Conservation (phyloP, 2,329 filamentous ascomycete species). For the Didymella sp. region DNA sequence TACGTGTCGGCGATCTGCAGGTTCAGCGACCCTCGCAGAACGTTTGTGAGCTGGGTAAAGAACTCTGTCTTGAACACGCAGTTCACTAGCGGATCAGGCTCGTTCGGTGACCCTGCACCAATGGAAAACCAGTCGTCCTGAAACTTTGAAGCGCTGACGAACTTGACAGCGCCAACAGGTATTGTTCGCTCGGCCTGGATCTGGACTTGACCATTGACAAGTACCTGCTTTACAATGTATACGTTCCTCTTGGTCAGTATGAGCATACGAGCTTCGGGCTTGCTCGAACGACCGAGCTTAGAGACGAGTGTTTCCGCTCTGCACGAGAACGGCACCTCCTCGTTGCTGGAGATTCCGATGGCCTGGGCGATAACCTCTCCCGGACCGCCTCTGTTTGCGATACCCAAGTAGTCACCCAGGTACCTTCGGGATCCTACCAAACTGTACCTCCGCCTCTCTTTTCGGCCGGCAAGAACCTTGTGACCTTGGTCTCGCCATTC, state of each 20-base stretch:
- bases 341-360: conserved; percentile 73
- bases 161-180: conserved; percentile 86
- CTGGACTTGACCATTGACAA: conserved; percentile 81
- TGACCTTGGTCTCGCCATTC: conserved; percentile 89
- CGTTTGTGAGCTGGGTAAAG: conserved; percentile 86
- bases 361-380: conserved; percentile 81
- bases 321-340: conserved; percentile 86
- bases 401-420: conserved; percentile 91
- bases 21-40: conserved; percentile 79
- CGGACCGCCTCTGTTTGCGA: conserved; percentile 79
- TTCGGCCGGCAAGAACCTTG: conserved; percentile 78
- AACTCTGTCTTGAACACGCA: conserved; percentile 97
- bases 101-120: conserved; percentile 85
- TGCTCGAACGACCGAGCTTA: conserved; percentile 96
- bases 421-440: conserved; percentile 90
- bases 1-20: conserved; percentile 78
- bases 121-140: conserved; percentile 98
- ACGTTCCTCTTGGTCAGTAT: conserved; percentile 86
- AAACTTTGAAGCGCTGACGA: conserved; percentile 77
- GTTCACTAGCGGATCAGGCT: conserved; percentile 90
- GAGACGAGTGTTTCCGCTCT: conserved; percentile 88
- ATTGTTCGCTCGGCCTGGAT: conserved; percentile 84
- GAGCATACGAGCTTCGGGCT: conserved; percentile 83
- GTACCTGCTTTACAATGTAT: conserved; percentile 84
- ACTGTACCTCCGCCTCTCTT: conserved; percentile 91